Percentiles rank a stretch among this genome's conserved stretches.
Conservation (phyloP, 345 rosid genomes). For the Fremontodendron californicum region DNA sequence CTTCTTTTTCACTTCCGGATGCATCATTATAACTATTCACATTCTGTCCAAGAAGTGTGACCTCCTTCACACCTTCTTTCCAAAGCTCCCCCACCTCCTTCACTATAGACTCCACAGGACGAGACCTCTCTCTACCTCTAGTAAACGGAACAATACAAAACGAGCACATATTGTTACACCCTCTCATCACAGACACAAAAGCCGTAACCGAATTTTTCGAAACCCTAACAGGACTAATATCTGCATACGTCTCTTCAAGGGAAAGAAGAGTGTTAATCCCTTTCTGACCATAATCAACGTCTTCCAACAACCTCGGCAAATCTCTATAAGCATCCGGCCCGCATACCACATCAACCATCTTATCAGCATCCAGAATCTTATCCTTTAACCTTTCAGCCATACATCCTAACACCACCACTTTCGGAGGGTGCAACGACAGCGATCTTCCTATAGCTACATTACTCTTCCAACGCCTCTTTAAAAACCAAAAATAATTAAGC, state of each 20-base stretch:
- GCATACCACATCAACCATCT: constrained; percentile 98
- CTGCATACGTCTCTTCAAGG: constrained; percentile 91
- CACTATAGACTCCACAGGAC: constrained; percentile 81
- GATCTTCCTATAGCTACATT: constrained; percentile 70
- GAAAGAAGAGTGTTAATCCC: constrained; percentile 95
- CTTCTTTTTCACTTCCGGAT: constrained; percentile 48
- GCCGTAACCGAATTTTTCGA: constrained; percentile 63
- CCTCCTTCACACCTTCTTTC: constrained; percentile 88
- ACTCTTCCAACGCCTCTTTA: constrained; percentile 83
- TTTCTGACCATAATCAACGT: constrained; percentile 86
- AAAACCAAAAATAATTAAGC: constrained; percentile 93
- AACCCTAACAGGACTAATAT: constrained; percentile 75
- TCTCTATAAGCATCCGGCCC: constrained; percentile 97
- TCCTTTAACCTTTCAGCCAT: constrained; percentile 96
- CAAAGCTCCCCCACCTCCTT: constrained; percentile 81
- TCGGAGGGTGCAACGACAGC: constrained; percentile 63
- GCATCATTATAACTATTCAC: constrained; percentile 91
- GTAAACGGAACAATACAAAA: constrained; percentile 97
- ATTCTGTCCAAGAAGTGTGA: constrained; percentile 89
- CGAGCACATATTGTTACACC: constrained; percentile 96
- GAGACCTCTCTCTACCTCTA: constrained; percentile 90
- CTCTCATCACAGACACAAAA: constrained; percentile 92
- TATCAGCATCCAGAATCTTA: constrained; percentile 83
- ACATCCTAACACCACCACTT: constrained; percentile 93
- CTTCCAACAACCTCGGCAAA: constrained; percentile 72